A percentile compares a stretch with the other conserved stretches of the same genome.
Evolutionary conservation across 1,284 basidiomycete genomes (phyloP).

Genomic region (Apiotrichum akiyoshidainum): DNA sequence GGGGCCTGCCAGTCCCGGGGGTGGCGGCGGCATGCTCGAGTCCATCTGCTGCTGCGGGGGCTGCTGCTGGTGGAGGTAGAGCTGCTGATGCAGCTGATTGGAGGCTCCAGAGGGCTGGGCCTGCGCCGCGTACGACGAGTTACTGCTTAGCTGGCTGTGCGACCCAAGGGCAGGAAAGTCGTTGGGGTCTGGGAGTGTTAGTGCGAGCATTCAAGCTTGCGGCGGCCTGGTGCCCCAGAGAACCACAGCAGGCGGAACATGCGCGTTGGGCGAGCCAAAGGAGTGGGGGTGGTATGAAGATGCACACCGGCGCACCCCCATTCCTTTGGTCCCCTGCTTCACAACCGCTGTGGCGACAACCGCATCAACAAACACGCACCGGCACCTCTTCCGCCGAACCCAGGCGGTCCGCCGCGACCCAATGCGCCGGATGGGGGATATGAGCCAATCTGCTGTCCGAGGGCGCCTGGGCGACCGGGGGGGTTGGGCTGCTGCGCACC

Average conservation of each 20-base stretch:
- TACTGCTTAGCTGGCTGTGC: slow-evolving; percentile 23
- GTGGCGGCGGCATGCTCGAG: slow-evolving; percentile 41
- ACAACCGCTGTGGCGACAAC: neutral
- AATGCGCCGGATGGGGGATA: slow-evolving; percentile 22
- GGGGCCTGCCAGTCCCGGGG: slow-evolving; percentile 46
- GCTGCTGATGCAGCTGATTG: slow-evolving; percentile 23
- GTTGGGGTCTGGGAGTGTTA: slow-evolving; percentile 34
- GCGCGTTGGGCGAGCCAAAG: too few species aligned
- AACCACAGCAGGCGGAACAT: too few species aligned
- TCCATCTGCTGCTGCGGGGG: slow-evolving; percentile 44
- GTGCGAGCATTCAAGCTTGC: neutral
- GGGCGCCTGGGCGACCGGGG: slow-evolving; percentile 6
- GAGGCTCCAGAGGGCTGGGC: slow-evolving; percentile 30
- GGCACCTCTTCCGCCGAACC: slow-evolving; percentile 32
- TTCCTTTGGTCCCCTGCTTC: too few species aligned
- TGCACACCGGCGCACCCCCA: too few species aligned
- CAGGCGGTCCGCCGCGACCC: slow-evolving; percentile 41
- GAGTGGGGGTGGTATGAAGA: too few species aligned
- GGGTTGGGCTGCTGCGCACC: slow-evolving; percentile 16
- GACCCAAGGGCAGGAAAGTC: slow-evolving; percentile 49
- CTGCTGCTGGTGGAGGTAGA: slow-evolving; percentile 23
- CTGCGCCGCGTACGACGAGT: slow-evolving; percentile 41
- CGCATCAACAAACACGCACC: slow-evolving; percentile 11
- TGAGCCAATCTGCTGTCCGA: slow-evolving; percentile 13
- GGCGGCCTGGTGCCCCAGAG: too few species aligned